Evolutionary conservation across 2,329 filamentous ascomycete genomes (phyloP), one percentile per base, ranked within the genome.

Genomic region (Claviceps sp.): DNA sequence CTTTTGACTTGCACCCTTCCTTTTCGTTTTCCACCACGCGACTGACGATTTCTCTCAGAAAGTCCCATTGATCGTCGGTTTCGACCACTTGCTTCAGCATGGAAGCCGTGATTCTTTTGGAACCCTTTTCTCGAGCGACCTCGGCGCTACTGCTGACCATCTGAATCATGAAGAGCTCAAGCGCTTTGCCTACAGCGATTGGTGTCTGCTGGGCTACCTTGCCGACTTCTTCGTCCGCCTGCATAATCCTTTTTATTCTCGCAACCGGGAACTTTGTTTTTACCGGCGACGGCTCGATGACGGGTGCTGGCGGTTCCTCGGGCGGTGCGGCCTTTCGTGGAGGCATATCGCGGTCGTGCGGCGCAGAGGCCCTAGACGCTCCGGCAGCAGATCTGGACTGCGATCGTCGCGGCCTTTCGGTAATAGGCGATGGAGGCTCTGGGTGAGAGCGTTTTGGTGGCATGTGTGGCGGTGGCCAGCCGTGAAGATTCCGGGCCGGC

Each of bases 211-310:
- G 93, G 4, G 93, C 90, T 10, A 98, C 93, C 71, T 98, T 98
- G 56, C 93, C 93, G 0, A 98, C 90, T 66, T 98, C 93, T 64
- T 98, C 93, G 64, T 98, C 93, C 11, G 91, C 91, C 70, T 98
- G 93, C 93, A 98, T 97, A 62, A 98, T 97, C 50, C 93, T 83
- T 76, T 98, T 98, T 73, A 98, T 98, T 56, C 93, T 80, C 14
- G 93, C 93, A 37, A 95, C 95, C 1, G 93, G 93, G 63, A 98
- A 98, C 63, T 96, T 96, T 38, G 91, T 97, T 68, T 82, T 87
- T 60, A 98, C 89, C 44, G 89, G 76, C 68, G 70, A 95, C 70
- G 67, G 79, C 66, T 70, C 81, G 60, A 80, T 69, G 44, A 67
- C 65, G 34, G 68, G 63, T 43, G 62, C 68, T 42, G 62, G 67